A percentile compares a stretch with the other conserved stretches of the same genome.
These are phyloP conservation scores for Plasmodium fragile DNA, from an alignment of 169 alveolate genomes.

Conservation along the genomic window DNA sequence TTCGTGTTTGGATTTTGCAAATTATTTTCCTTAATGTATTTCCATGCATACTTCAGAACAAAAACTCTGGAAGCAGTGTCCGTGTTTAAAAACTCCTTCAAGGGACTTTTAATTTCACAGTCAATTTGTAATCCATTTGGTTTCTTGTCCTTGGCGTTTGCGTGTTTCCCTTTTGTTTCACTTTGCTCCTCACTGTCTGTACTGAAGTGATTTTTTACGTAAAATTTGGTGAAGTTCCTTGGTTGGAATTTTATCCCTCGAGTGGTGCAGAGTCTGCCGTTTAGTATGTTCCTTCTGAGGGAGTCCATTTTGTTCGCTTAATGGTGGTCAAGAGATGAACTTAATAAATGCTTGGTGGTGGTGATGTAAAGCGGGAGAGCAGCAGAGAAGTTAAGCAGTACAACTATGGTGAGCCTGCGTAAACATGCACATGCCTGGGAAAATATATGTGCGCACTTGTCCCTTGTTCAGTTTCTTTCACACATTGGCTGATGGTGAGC, in stretches of 20 bases:
- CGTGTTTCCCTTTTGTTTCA: slow-evolving; percentile 2
- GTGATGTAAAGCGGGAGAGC: neutral
- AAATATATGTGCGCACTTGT: neutral
- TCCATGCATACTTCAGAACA: slow-evolving; percentile 72
- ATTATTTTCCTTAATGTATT: slow-evolving; percentile 72
- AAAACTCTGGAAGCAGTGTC: slow-evolving; percentile 70
- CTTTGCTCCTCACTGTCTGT: slow-evolving; percentile 13
- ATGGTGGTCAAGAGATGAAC: neutral
- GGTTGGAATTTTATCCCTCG: slow-evolving; percentile 5
- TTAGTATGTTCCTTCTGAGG: neutral
- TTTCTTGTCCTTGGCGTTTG: slow-evolving; percentile 32
- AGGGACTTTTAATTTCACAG: slow-evolving; percentile 65
- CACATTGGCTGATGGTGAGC: neutral
- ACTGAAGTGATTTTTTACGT: slow-evolving; percentile 25
- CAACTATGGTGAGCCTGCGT: neutral
- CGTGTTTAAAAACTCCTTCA: slow-evolving; percentile 51
- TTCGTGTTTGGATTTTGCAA: slow-evolving; percentile 73
- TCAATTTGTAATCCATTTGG: slow-evolving; percentile 74
- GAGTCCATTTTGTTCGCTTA: slow-evolving; percentile 18
- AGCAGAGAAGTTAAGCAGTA: neutral
- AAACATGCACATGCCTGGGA: neutral
- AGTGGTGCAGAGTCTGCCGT: neutral
- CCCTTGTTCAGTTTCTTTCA: neutral
- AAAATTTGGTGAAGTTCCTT: neutral
- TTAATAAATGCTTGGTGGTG: neutral